Evolutionary conservation across 495 filamentous ascomycete genomes (phyloP).

Genomic region (Arthonia radiata): DNA sequence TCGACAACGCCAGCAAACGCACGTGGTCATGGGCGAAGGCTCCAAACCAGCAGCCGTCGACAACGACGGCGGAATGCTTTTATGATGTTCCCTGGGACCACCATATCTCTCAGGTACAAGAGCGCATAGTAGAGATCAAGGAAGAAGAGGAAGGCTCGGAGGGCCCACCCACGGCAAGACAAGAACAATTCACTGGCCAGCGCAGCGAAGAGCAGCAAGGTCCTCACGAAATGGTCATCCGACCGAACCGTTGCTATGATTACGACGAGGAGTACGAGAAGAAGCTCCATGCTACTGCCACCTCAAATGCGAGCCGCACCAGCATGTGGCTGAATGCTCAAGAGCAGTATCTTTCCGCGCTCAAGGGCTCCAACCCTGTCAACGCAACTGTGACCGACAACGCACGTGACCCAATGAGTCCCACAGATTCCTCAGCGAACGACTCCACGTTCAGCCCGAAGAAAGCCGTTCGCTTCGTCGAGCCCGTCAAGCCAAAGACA

Average conservation of each 20-base stretch:
- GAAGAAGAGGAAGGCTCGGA: conserved; percentile 8
- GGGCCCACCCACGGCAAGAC: background rate
- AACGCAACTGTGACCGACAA: conserved; percentile 20
- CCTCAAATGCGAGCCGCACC: conserved; percentile 53
- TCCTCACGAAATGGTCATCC: no score
- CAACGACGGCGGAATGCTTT: conserved; percentile 60
- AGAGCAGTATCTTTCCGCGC: conserved; percentile 44
- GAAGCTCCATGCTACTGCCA: conserved; percentile 36
- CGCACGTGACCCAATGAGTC: conserved; percentile 14
- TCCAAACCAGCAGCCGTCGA: conserved; percentile 31
- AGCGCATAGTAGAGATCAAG: conserved; percentile 34
- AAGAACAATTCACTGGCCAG: conserved; percentile 8
- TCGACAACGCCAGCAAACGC: conserved; percentile 42
- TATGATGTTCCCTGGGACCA: conserved; percentile 55
- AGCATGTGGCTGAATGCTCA: conserved; percentile 62
- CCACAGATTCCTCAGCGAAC: conserved; percentile 5
- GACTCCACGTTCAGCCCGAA: conserved; percentile 14
- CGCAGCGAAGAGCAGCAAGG: conserved; percentile 17
- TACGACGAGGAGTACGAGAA: conserved; percentile 45
- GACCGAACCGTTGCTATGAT: no score
- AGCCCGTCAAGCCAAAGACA: conserved; percentile 31
- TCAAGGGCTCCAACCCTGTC: conserved; percentile 36
- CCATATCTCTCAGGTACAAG: conserved; percentile 27
- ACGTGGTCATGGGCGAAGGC: no score
- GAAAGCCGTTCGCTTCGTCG: conserved; percentile 59